These are phyloP conservation scores for Penicillium nordicum DNA, from an alignment of 2,329 filamentous ascomycete species.

Conservation along the genomic window DNA sequence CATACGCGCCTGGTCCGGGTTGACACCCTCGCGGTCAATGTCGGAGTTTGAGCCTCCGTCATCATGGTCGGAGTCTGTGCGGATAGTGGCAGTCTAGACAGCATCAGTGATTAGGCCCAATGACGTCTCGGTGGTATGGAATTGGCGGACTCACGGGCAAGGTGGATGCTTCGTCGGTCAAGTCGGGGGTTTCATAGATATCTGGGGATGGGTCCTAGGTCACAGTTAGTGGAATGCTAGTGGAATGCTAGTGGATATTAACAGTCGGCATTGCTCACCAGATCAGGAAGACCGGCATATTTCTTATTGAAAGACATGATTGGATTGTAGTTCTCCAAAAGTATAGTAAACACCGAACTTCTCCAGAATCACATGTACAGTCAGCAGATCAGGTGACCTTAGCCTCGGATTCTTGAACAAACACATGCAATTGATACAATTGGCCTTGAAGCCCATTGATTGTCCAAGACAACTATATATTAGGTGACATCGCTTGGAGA, in stretches of 20 bases:
- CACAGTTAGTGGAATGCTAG: not conserved
- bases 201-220: constrained; percentile 82
- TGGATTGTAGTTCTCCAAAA: constrained; percentile 7
- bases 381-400: constrained; percentile 15
- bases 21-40: constrained; percentile 73
- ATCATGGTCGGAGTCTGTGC: constrained; percentile 59
- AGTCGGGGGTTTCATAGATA: constrained; percentile 92
- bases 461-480: constrained; percentile 13
- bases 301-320: constrained; percentile 73
- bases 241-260: not conserved
- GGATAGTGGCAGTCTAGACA: constrained; percentile 54
- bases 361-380: constrained; percentile 5
- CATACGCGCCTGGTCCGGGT: constrained; percentile 73
- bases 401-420: constrained; percentile 19
- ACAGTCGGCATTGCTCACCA: constrained; percentile 52
- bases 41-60: constrained; percentile 52
- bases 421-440: constrained; percentile 23
- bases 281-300: constrained; percentile 75
- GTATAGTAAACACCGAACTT: constrained; percentile 12
- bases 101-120: constrained; percentile 33
- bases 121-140: not conserved
- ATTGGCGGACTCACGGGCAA: constrained; percentile 59
- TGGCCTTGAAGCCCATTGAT: not conserved
- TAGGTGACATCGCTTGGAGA: not conserved
- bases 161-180: constrained; percentile 86